Base-by-base conservation (phyloP, 2,329 filamentous ascomycete genomes). In the Alternaria angustiovoidea region DNA sequence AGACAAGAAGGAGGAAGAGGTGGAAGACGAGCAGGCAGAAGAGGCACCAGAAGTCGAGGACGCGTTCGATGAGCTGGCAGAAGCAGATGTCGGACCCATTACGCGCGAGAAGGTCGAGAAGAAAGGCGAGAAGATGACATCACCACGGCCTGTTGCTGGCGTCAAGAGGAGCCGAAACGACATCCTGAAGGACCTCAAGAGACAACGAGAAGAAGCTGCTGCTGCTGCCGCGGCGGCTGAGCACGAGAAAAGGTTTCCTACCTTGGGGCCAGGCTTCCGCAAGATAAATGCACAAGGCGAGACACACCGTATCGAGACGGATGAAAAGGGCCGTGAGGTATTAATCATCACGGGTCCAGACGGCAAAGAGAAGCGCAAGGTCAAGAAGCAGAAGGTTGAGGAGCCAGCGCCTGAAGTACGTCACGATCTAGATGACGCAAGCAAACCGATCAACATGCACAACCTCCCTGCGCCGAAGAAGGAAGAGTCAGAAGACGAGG, bases 51-150 rank as follows among this genome's bases (percentile, higher is more conserved):
- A 81, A 59, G 63, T 81, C 1, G 82, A 84, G 32, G 78, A 82
- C 14, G 82, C 82, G 61, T 78, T 84, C 51, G 81, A 83, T 20
- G 84, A 85, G 62, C 69, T 90, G 42, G 84, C 85, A 44, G 81
- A 86, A 65, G 91, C 91, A 78, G 88, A 92, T 75, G 84, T 94
- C 26, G 89, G 87, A 32, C 87, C 90, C 12, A 81, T 91, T 66
- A 70, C 91, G 71, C 84, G 88, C 58, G 85, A 89, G 71, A 80
- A 82, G 66, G 78, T 77, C 43, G 81, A 83, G 65, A 87, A 87
- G 76, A 84, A 82, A 63, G 86, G 85, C 3, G 80, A 77, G 42
- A 83, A 84, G 76, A 81, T 82, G 14, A 77, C 78, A 1, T 72
- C 71, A 7, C 65, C 71, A 6, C 82, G 83, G 8, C 65, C 79